Base-by-base conservation (phyloP, 225 moss, liverwort and hornwort species). In the Polytrichum commune region DNA sequence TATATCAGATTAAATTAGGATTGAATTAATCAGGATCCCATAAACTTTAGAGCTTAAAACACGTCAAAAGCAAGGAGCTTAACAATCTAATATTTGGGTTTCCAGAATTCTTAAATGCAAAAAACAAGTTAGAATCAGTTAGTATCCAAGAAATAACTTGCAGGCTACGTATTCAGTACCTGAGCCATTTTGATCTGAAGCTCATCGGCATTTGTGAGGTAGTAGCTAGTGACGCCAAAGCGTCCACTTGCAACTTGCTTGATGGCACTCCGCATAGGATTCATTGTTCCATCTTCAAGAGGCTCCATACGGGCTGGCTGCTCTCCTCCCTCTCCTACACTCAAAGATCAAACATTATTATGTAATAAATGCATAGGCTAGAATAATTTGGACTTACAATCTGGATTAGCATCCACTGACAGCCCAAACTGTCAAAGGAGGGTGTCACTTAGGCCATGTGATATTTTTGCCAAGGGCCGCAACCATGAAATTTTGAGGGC, bases 121-220 rank as follows among this genome's bases (percentile, higher is more conserved):
- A 64, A 25, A 5, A 64, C 28, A 29, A 5, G 26, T 18, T 24
- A 19, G 1, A 3, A 64, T 10, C 3, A 1, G 33, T 65, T 18
- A 65, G 65, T 32, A 20, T 61, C 60, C 2, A 26, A 61, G 10
- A 8, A 61, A 61, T 9, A 61, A 61, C 23, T 22, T n/a, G 26
- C 23, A 33, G 18, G 19, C 8, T 25, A 22, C 55, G 23, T 23
- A 74, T 46, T 46, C 46, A 60, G 55, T 54, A 92, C 94, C 94
- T 92, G 92, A 65, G 92, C 95, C 90, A 95, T 91, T 66, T 91
- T 91, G 53, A 94, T 94, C 76, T 94, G 90, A 64, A 93, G 81
- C 71, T 93, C 89, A 71, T 91, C 88, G 23, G 93, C 86, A 62
- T 93, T 93, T 66, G 90, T 85, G 27, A 93, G 85, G 60, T 86